Base-by-base conservation (phyloP, 2,329 filamentous ascomycete species). In the Colletotrichum spinosum region DNA sequence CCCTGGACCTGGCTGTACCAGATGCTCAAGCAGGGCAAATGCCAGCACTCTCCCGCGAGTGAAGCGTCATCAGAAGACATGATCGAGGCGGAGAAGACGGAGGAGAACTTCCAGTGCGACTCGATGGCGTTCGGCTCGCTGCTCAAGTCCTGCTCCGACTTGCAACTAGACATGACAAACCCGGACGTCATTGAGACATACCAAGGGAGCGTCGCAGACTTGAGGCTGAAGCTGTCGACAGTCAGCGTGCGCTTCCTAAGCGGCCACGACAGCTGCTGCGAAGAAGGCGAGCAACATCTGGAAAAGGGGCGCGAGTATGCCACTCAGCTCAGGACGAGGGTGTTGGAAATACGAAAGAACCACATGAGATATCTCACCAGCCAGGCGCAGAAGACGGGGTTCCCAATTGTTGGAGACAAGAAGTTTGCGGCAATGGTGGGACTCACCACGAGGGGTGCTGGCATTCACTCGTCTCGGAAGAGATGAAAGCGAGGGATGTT, bases 301-400 rank as follows among this genome's bases (percentile, higher is more conserved):
- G 7, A 33, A 2, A 8, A 49, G 17, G 25, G 3, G 2, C 46
- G 46, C 17, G 12, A 35, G 10, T 11, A 17, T 11, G 46, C 25
- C 10, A 33, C 25, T 10, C 11, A 11, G 25, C 25, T 11, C 17
- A 49, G 13, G 46, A 34, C 8, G 8, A 11, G 6, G n/a, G 25
- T 34, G 10, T 9, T 13, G 10, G 5, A 7, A 5, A 35, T 35
- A 34, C 17, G 25, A 8, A 6, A 13, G 13, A 12, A 8, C 10
- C 46, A 49, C 4, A 33, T 49, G 17, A 9, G 4, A 6, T 34
- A 49, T 34, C 25, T 49, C 17, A 49, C 33, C 6, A 35, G 35
- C 11, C 46, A 49, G n/a, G 46, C 46, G 11, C 10, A 33, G 46
- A 35, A 35, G 10, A 49, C 35, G 46, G 46, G 46, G 46, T 49